Evolutionary conservation across 176 grass and related monocot species (phyloP).

Genomic region (Triticum timopheevii): DNA sequence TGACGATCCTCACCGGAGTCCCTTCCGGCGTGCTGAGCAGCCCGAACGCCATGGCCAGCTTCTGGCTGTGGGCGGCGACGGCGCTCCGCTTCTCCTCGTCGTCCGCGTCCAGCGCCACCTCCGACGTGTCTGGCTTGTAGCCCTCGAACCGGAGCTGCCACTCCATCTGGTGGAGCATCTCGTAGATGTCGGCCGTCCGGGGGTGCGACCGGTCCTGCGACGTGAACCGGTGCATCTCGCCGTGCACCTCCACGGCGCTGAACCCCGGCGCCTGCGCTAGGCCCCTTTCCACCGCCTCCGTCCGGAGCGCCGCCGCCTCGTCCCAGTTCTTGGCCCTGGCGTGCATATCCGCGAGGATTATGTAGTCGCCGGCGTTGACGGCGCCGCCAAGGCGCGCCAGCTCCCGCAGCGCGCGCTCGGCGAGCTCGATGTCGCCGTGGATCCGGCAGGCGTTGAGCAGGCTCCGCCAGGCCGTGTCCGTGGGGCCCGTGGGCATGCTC

Average conservation of each 20-base stretch:
- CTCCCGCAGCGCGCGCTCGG: constrained; percentile 32
- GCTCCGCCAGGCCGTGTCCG: constrained; percentile 57
- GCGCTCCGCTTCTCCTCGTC: constrained; percentile 63
- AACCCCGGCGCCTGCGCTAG: constrained; percentile 47
- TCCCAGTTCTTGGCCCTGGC: constrained; percentile 37
- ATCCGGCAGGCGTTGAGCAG: constrained; percentile 76
- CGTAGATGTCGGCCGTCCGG: constrained; percentile 46
- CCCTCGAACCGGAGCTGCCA: constrained; percentile 69
- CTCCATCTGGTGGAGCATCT: constrained; percentile 83
- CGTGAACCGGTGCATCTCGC: constrained; percentile 63
- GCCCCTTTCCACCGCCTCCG: constrained; percentile 40
- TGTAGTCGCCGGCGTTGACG: constrained; percentile 58
- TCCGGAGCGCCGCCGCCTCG: constrained; percentile 39
- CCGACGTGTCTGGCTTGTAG: constrained; percentile 62
- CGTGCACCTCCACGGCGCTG: constrained; percentile 77
- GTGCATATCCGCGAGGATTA: constrained; percentile 74
- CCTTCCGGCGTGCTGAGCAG: constrained; percentile 52
- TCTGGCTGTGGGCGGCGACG: constrained; percentile 60
- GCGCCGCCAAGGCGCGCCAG: constrained; percentile 32
- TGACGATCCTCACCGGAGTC: constrained; percentile 52
- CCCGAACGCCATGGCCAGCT: constrained; percentile 84
- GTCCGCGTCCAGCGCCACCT: constrained; percentile 41
- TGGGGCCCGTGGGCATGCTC: constrained; percentile 58
- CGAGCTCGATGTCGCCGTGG: constrained; percentile 52
- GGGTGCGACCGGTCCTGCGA: constrained; percentile 71